Evolutionary conservation across 148 eudicot species (phyloP), one percentile per base, ranked within the genome.

Genomic region (Polygonum maritimum): DNA sequence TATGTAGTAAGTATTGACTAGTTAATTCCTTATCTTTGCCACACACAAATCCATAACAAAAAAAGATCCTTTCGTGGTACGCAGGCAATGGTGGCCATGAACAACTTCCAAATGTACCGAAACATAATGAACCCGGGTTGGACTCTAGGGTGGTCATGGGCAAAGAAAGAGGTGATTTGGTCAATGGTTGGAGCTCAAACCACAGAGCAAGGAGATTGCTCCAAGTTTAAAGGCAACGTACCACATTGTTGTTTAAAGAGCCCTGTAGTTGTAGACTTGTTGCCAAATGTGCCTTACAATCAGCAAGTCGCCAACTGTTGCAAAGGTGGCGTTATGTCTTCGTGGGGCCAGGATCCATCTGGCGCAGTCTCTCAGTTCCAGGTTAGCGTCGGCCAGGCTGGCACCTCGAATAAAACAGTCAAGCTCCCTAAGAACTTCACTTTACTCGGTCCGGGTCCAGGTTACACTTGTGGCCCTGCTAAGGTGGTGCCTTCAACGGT

Each of bases 391-490:
- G 97, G 93, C 36, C 81, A 78, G 40, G 83, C 91, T 5, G 97
- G 97, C 45, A 89, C 89, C 3, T 74, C 91, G 0, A 91, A 91
- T 74, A 85, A 84, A 76, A 91, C 91, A 0, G 91, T 91, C 19
- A 88, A 82, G 77, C 82, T 91, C 35, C 97, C 97, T 21, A 84
- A 58, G 80, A 89, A 89, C 70, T 91, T 91, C 81, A 88, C 89
- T 40, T 78, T 91, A 78, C 85, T 85, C 9, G 93, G 87, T 39
- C 90, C 93, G 0, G 91, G 91, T 51, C 90, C 88, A 0, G 97
- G 97, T 1, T 91, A 91, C 76, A 88, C 97, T 71, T 91, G 93
- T 76, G 93, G 93, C 41, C 93, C 93, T 31, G 90, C 91, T 7
- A 91, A 83, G 39, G 77, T 88, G 7, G 97, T 91, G 44, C 91